These are phyloP conservation scores for Aspergillus sp. DNA, from an alignment of 2,329 filamentous ascomycete species.

Conservation along the genomic window DNA sequence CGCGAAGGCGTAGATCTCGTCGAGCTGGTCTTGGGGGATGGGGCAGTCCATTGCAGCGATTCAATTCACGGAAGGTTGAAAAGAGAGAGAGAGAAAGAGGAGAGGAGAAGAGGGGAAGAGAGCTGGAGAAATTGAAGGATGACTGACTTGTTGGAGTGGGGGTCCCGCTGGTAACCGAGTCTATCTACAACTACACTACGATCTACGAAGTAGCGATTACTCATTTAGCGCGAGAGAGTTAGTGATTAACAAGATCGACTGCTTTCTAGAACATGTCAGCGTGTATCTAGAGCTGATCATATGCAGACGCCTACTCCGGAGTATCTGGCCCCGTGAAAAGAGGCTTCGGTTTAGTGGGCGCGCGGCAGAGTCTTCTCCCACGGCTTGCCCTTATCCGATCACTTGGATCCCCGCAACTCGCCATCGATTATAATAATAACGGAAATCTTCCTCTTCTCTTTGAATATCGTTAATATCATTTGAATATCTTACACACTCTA, in stretches of 20 bases:
- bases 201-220: background rate
- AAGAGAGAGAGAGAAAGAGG: background rate
- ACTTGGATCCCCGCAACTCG: background rate
- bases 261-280: background rate
- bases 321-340: too few relatives aligned
- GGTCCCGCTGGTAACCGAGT: conserved; percentile 9
- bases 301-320: too few relatives aligned
- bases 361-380: conserved; percentile 9
- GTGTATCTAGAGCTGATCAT: background rate
- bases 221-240: too few relatives aligned
- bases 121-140: background rate
- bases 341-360: too few relatives aligned
- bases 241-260: too few relatives aligned
- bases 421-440: background rate
- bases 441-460: background rate
- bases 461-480: background rate
- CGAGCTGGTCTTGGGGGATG: conserved; percentile 48
- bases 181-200: background rate
- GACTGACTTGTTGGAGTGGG: conserved; percentile 3
- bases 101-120: conserved; percentile 5
- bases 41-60: conserved; percentile 2
- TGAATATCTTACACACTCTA: background rate
- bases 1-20: conserved; percentile 69
- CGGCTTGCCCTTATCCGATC: conserved; percentile 3
- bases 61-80: background rate